A percentile compares a stretch with the other conserved stretches of the same genome.
These are phyloP conservation scores for Hygrophorus pudorinus DNA, from an alignment of 768 basidiomycete species.

Conservation along the genomic window DNA sequence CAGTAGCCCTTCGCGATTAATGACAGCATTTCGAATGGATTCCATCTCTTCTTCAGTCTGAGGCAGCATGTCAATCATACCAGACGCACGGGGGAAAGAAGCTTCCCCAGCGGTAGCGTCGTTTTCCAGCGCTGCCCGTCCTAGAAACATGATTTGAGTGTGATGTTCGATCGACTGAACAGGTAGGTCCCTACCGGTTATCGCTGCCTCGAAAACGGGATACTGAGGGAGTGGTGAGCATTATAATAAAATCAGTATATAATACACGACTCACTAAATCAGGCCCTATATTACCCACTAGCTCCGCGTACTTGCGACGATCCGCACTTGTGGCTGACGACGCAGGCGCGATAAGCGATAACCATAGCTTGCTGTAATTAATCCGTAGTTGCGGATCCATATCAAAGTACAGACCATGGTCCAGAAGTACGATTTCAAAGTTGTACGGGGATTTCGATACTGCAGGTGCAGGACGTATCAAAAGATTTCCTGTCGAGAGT, in stretches of 20 bases:
- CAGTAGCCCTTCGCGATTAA: conserved; percentile 74
- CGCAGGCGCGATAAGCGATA: conserved; percentile 72
- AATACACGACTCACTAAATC: conserved; percentile 56
- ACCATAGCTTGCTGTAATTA: conserved; percentile 84
- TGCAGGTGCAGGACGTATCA: conserved; percentile 68
- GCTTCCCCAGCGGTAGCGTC: conserved; percentile 15
- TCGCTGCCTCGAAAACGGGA: conserved; percentile 88
- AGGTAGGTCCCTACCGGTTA: conserved; percentile 53
- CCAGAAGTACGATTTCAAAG: conserved; percentile 91
- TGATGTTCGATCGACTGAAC: background rate
- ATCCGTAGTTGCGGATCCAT: conserved; percentile 69
- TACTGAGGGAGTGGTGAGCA: conserved; percentile 41
- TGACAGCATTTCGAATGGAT: conserved; percentile 72
- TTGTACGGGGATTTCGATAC: conserved; percentile 76
- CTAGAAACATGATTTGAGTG: background rate
- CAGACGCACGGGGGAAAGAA: conserved; percentile 53
- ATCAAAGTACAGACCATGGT: conserved; percentile 93
- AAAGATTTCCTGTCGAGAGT: conserved; percentile 58
- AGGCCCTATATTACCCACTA: conserved; percentile 85
- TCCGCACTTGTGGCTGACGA: conserved; percentile 55
- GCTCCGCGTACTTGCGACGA: conserved; percentile 76
- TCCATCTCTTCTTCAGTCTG: conserved; percentile 74
- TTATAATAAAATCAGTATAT: conserved; percentile 1
- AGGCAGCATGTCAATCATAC: conserved; percentile 65
- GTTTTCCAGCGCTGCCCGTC: conserved; percentile 52